Conservation (phyloP, 1,284 basidiomycete species). For the Rhodotorula sp. region DNA sequence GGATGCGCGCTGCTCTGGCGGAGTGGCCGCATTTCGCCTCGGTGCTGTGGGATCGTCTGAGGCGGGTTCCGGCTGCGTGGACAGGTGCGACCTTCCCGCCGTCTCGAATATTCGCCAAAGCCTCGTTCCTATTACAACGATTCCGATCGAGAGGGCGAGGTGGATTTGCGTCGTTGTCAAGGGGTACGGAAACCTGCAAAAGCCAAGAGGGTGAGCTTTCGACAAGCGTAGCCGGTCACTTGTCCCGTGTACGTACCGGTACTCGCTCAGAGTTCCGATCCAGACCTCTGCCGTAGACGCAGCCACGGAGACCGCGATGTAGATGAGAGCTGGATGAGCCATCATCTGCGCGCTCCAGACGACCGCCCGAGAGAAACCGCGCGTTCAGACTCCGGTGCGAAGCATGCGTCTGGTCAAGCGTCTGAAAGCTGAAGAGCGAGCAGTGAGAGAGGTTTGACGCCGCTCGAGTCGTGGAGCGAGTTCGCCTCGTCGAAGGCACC, state of each 20-base stretch:
- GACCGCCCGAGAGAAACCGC: no score
- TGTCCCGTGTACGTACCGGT: background rate
- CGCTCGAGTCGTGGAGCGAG: no score
- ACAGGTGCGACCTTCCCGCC: no score
- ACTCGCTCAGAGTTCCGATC: slow-evolving; percentile 4
- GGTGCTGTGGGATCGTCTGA: no score
- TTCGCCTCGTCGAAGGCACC: no score
- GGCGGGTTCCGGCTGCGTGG: no score
- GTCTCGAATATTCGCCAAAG: background rate
- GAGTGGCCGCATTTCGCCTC: no score
- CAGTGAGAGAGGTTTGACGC: no score
- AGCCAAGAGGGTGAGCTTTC: background rate
- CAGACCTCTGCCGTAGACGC: background rate
- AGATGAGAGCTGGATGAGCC: background rate
- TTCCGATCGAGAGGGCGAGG: background rate
- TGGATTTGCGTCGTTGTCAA: slow-evolving; percentile 2
- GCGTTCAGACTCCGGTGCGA: no score
- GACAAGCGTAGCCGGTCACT: background rate
- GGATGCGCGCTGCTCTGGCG: no score
- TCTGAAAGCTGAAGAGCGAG: no score
- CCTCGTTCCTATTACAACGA: background rate
- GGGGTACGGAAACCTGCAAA: slow-evolving; percentile 9
- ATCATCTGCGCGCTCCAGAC: background rate
- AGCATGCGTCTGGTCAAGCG: no score
- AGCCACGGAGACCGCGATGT: background rate